These are phyloP conservation scores for Parathielavia hyrcaniae DNA, from an alignment of 495 filamentous ascomycete species.

Conservation along the genomic window DNA sequence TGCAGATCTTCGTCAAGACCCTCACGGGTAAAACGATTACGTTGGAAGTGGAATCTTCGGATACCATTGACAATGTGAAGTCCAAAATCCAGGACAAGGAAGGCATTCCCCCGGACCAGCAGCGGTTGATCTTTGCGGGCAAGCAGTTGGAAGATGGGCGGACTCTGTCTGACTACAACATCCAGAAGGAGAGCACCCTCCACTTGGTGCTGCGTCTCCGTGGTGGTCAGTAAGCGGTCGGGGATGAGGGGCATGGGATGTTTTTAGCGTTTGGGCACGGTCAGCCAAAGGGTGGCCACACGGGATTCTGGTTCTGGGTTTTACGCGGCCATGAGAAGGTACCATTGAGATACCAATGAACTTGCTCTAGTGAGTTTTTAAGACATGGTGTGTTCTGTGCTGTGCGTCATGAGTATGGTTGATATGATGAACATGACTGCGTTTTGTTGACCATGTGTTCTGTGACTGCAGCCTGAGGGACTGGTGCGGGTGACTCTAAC, in stretches of 20 bases:
- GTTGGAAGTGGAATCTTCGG: constrained; percentile 78
- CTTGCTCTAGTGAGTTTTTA: constrained; percentile 7
- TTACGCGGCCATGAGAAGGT: constrained; percentile 2
- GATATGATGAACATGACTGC: background rate
- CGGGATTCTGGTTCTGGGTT: constrained; percentile 7
- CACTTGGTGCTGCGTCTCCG: constrained; percentile 84
- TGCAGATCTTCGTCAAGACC: constrained; percentile 95
- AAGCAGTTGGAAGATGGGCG: constrained; percentile 86
- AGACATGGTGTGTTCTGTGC: background rate
- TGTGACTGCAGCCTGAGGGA: background rate
- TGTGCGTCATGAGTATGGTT: background rate
- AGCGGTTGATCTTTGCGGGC: constrained; percentile 84
- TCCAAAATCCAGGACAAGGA: constrained; percentile 91
- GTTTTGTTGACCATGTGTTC: too few species aligned
- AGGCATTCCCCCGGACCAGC: constrained; percentile 83
- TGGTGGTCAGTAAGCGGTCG: constrained; percentile 61
- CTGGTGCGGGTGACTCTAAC: too few species aligned
- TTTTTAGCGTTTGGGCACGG: constrained; percentile 18
- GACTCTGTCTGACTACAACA: constrained; percentile 84
- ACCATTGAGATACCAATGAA: constrained; percentile 10
- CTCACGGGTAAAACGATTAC: constrained; percentile 91
- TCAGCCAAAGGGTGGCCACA: constrained; percentile 8
- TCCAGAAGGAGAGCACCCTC: constrained; percentile 86
- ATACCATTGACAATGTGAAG: constrained; percentile 93
- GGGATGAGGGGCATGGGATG: constrained; percentile 4